Evolutionary conservation across 2,329 filamentous ascomycete genomes (phyloP).

Genomic region (Verruconis gallopava): DNA sequence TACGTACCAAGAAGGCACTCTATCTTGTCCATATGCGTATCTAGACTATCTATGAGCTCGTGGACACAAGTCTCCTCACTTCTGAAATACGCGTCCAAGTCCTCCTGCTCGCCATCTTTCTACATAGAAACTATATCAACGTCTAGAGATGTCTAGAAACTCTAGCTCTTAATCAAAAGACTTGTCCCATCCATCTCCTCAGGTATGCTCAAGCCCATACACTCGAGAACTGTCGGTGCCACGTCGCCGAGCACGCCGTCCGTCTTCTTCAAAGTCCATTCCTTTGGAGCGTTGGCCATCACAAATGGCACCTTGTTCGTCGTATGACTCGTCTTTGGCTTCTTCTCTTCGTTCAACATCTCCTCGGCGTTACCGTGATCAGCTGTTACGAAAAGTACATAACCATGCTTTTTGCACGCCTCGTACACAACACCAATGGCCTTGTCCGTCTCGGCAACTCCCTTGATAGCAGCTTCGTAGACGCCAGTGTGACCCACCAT

Average conservation of each 20-base stretch:
- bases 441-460: slow-evolving; percentile 75
- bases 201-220: slow-evolving; percentile 84
- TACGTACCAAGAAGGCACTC: too few species aligned
- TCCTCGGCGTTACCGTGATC: slow-evolving; percentile 99
- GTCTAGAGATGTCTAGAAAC: neutral
- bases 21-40: too few species aligned
- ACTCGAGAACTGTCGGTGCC: slow-evolving; percentile 79
- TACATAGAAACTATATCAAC: too few species aligned
- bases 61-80: too few species aligned
- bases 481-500: slow-evolving; percentile 99
- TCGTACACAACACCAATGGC: slow-evolving; percentile 89
- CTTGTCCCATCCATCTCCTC: slow-evolving; percentile 84
- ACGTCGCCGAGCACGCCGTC: slow-evolving; percentile 93
- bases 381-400: slow-evolving; percentile 87
- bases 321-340: slow-evolving; percentile 95
- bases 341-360: slow-evolving; percentile 93
- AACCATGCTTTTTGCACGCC: slow-evolving; percentile 83
- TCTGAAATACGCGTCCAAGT: too few species aligned
- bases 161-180: slow-evolving; percentile 55
- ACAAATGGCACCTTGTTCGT: slow-evolving; percentile 96
- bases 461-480: slow-evolving; percentile 85
- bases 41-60: too few species aligned
- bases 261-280: slow-evolving; percentile 73
- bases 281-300: slow-evolving; percentile 90
- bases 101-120: too few species aligned